Evolutionary conservation across 2,329 filamentous ascomycete species (phyloP).

Genomic region (Beauveria australis): DNA sequence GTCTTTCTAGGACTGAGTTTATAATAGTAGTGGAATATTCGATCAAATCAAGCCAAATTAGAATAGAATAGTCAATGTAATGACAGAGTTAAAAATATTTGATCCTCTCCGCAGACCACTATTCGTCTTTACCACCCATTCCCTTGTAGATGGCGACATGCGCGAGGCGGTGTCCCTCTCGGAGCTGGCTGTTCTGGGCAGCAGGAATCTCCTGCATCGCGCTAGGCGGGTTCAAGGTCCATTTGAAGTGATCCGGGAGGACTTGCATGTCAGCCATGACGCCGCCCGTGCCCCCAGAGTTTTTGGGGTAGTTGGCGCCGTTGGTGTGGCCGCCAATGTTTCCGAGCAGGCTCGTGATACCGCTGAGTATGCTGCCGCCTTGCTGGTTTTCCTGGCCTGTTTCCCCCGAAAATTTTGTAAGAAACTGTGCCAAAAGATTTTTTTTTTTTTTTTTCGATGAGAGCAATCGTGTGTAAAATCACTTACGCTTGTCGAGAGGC

Average conservation of each 20-base stretch:
- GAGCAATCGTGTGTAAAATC: not conserved
- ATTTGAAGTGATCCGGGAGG: conserved; percentile 4
- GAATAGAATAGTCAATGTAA: not conserved
- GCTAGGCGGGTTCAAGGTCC: not conserved
- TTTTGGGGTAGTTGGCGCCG: not conserved
- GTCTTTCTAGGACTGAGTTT: too few species aligned
- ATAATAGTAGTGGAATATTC: too few species aligned
- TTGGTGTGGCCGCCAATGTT: conserved; percentile 7
- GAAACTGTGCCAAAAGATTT: not conserved
- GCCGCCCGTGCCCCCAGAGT: conserved; percentile 3
- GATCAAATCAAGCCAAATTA: too few species aligned
- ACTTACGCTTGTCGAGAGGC: conserved; percentile 6
- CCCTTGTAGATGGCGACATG: conserved; percentile 1
- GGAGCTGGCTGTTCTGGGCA: conserved; percentile 2
- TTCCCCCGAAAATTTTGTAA: not conserved
- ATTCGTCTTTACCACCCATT: not conserved
- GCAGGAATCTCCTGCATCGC: not conserved
- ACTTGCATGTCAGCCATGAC: not conserved
- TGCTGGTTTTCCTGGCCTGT: not conserved
- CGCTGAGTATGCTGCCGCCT: not conserved
- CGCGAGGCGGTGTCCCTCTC: conserved; percentile 6
- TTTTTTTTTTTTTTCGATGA: not conserved
- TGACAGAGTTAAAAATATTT: not conserved
- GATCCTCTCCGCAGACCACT: not conserved
- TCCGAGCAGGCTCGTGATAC: conserved; percentile 1